Conservation (phyloP, 129 eudicot genomes). For the Flaveria ramosissima region DNA sequence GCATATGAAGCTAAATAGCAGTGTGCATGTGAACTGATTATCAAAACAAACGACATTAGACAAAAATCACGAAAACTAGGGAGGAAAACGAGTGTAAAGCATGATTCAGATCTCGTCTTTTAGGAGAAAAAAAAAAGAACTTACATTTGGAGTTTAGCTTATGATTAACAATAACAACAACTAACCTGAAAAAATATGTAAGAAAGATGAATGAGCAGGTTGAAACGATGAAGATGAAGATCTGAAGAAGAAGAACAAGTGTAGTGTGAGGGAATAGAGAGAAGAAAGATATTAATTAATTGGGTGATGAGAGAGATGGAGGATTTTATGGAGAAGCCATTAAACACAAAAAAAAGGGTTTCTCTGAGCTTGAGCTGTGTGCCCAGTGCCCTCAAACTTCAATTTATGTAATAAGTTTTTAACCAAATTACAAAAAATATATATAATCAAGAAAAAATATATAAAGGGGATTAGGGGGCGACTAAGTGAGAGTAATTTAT, state of each 20-base stretch:
- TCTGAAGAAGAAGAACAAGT: not conserved
- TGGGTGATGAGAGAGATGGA: slow-evolving; percentile 22
- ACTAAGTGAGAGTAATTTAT: too few species aligned
- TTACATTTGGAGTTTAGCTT: slow-evolving; percentile 21
- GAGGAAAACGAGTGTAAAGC: slow-evolving; percentile 10
- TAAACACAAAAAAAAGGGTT: slow-evolving; percentile 18
- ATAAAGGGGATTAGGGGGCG: too few species aligned
- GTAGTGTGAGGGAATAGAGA: not conserved
- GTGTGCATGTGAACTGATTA: too few species aligned
- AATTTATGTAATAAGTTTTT: not conserved
- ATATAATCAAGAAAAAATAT: too few species aligned
- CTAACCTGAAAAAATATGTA: slow-evolving; percentile 20
- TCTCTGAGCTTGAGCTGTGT: slow-evolving; percentile 31
- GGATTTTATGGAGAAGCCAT: slow-evolving; percentile 15
- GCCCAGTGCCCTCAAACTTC: slow-evolving; percentile 35
- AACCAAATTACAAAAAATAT: too few species aligned
- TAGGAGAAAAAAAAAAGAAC: not conserved
- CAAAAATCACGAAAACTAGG: not conserved
- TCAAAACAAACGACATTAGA: not conserved
- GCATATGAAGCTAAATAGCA: slow-evolving; percentile 13
- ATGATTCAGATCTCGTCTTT: slow-evolving; percentile 30
- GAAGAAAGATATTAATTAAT: slow-evolving; percentile 9
- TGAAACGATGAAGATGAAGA: slow-evolving; percentile 18
- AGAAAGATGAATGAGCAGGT: not conserved
- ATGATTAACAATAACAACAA: too few species aligned